Conservation (phyloP, 257 asterid species). For the Solanum medicagineum region DNA sequence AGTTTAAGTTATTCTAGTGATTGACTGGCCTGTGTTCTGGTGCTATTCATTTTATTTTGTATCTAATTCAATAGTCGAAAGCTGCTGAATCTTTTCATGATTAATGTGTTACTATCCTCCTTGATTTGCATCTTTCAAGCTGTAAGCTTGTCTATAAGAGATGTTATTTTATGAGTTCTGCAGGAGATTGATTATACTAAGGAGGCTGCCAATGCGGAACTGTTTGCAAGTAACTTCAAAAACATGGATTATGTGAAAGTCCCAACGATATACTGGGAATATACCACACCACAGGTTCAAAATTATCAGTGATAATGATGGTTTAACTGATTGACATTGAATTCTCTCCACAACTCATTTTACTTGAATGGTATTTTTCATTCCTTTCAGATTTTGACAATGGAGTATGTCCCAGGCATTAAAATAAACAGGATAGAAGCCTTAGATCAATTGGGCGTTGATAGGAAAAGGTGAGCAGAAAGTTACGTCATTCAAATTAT, state of each 20-base stretch:
- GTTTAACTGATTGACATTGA: background rate
- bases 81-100: background rate
- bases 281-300: constrained; percentile 83
- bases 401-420: constrained; percentile 93
- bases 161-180: background rate
- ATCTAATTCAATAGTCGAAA: background rate
- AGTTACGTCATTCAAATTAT: background rate
- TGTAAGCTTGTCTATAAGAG: background rate
- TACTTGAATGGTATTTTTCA: background rate
- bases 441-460: constrained; percentile 80
- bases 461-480: constrained; percentile 49
- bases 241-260: constrained; percentile 77
- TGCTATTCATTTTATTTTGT: background rate
- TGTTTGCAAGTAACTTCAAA: constrained; percentile 67
- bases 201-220: constrained; percentile 82
- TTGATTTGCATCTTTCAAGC: background rate
- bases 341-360: constrained; percentile 3
- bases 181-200: constrained; percentile 87
- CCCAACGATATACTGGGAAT: constrained; percentile 74
- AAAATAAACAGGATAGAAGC: constrained; percentile 90
- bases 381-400: constrained; percentile 48
- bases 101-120: background rate
- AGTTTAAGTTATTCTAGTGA: background rate
- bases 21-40: background rate
- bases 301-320: constrained; percentile 1